Evolutionary conservation across 1,139 yeast species (phyloP).

Genomic region (Kodamaea ohmeri): DNA sequence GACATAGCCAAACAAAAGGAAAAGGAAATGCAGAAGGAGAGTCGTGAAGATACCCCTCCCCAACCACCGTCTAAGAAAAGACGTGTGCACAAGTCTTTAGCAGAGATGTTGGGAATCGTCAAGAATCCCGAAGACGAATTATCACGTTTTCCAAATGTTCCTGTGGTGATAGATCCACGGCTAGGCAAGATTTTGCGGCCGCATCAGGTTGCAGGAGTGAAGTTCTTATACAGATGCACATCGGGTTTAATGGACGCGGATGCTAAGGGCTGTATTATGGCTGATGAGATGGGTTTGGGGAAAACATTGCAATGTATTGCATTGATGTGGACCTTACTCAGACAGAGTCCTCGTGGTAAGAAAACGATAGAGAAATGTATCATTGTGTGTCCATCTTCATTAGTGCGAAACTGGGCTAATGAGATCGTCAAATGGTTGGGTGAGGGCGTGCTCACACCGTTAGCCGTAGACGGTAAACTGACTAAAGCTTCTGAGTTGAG

Average conservation of each 20-base stretch:
- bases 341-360: constrained; percentile 87
- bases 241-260: constrained; percentile 82
- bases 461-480: constrained; percentile 88
- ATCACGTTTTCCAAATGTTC: constrained; percentile 73
- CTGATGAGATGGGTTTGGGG: constrained; percentile 98
- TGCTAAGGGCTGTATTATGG: constrained; percentile 98
- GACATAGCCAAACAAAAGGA: no score
- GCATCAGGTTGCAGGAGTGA: constrained; percentile 95
- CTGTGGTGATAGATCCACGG: constrained; percentile 93
- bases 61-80: constrained; percentile 24
- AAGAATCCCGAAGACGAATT: constrained; percentile 47
- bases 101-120: constrained; percentile 76
- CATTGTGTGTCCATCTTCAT: constrained; percentile 92
- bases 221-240: constrained; percentile 84
- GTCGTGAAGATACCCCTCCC: not conserved
- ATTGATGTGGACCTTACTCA: constrained; percentile 87
- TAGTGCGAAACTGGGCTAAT: constrained; percentile 97
- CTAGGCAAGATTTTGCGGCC: constrained; percentile 85
- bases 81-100: constrained; percentile 61
- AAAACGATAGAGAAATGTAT: constrained; percentile 85
- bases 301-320: constrained; percentile 93
- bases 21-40: constrained; percentile 19
- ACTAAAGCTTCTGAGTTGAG: constrained; percentile 68
- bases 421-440: constrained; percentile 96
- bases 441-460: constrained; percentile 79